phyloP scores from a whole-genome alignment of 305 asterid genomes.

The Fraxinus latifolia region DNA sequence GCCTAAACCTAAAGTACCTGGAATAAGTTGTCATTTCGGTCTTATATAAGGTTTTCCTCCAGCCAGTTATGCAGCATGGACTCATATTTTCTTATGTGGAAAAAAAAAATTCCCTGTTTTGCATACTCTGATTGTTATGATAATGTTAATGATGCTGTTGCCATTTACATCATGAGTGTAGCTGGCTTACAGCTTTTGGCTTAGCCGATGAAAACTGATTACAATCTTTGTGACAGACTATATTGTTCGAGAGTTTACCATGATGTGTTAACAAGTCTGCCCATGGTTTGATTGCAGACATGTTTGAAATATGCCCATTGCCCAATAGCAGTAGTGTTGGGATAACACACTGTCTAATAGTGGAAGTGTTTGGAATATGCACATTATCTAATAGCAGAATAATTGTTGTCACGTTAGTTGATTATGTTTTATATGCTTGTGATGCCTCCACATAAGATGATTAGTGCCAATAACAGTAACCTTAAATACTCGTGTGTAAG shows the following conservation, averaged over 20 bases:
- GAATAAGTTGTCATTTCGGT: background rate
- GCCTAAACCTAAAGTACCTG: background rate
- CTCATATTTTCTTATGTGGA: background rate
- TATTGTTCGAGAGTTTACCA: background rate
- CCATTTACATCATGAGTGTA: background rate
- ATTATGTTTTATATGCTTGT: background rate
- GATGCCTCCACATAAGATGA: background rate
- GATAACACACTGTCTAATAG: background rate
- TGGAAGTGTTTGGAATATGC: background rate
- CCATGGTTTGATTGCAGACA: background rate
- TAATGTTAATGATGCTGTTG: background rate
- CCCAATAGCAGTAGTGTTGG: background rate
- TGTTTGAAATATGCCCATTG: background rate
- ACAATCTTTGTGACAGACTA: background rate
- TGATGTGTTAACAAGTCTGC: background rate
- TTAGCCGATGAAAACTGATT: background rate
- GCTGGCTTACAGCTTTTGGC: background rate
- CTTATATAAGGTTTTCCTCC: background rate
- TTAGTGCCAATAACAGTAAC: background rate
- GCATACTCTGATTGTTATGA: background rate
- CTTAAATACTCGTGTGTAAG: background rate
- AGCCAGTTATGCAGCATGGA: background rate
- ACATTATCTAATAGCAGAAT: background rate
- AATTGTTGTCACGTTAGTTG: background rate
- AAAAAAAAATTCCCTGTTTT: background rate